Conservation (phyloP, 768 basidiomycete species). For the Termitomyces sp. region DNA sequence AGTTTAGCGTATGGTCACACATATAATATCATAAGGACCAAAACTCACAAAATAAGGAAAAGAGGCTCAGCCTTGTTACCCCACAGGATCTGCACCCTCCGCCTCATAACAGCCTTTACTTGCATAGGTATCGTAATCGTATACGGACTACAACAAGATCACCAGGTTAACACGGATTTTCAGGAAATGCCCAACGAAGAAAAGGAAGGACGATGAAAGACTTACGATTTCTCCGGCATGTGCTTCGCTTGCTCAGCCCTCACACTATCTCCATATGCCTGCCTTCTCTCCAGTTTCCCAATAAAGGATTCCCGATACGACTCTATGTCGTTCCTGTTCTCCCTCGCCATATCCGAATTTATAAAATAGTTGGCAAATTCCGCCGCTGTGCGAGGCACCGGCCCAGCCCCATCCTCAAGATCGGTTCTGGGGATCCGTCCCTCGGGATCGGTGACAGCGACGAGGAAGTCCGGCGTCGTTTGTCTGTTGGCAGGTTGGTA, state of each 20-base stretch:
- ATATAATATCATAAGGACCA: background rate
- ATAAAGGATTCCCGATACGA: slow-evolving; percentile 40
- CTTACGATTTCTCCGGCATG: slow-evolving; percentile 26
- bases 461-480: slow-evolving; percentile 62
- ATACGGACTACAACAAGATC: slow-evolving; percentile 23
- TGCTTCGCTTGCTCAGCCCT: slow-evolving; percentile 46
- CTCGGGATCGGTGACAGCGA: slow-evolving; percentile 52
- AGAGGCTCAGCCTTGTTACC: slow-evolving; percentile 25
- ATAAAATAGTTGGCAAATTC: slow-evolving; percentile 38
- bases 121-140: slow-evolving; percentile 32
- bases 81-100: slow-evolving; percentile 32
- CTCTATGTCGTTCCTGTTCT: slow-evolving; percentile 41
- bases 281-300: slow-evolving; percentile 31
- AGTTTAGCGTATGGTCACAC: background rate
- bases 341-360: slow-evolving; percentile 23
- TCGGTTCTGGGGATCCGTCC: slow-evolving; percentile 39
- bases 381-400: slow-evolving; percentile 36
- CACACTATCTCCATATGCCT: slow-evolving; percentile 39
- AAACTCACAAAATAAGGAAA: slow-evolving; percentile 23
- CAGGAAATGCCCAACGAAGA: background rate
- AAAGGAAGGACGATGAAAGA: too few species aligned
- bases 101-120: slow-evolving; percentile 28
- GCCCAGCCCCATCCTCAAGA: slow-evolving; percentile 8
- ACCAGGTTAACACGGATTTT: too few species aligned
- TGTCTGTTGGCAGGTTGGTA: slow-evolving; percentile 54